A percentile compares a stretch with the other conserved stretches of the same genome.
Evolutionary conservation across 2,329 filamentous ascomycete species (phyloP).

Genomic region (Pseudogymnoascus sp.): DNA sequence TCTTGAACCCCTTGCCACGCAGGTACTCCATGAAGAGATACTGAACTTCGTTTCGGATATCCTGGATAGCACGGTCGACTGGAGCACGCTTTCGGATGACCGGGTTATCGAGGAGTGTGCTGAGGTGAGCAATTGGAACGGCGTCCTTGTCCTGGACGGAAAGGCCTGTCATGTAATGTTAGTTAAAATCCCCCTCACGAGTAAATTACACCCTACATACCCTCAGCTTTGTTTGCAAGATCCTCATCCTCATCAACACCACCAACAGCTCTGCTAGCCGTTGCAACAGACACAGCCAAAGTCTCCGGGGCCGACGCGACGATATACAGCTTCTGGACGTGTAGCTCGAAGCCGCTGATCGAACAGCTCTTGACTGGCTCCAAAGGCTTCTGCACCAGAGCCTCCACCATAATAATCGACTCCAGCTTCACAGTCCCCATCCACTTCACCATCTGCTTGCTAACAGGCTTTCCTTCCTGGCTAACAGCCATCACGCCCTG

Average conservation of each 20-base stretch:
- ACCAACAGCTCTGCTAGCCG: conserved; percentile 47
- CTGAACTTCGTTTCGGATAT: conserved; percentile 37
- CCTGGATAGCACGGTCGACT: conserved; percentile 77
- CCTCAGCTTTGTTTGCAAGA: conserved; percentile 34
- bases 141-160: conserved; percentile 41
- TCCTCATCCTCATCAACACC: conserved; percentile 54
- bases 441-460: conserved; percentile 93
- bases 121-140: conserved; percentile 68
- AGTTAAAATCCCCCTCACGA: conserved; percentile 11
- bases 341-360: conserved; percentile 74
- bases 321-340: conserved; percentile 78
- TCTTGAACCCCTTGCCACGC: conserved; percentile 37
- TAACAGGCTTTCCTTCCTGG: conserved; percentile 56
- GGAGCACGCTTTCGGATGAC: conserved; percentile 88
- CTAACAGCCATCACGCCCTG: conserved; percentile 71
- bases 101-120: conserved; percentile 82
- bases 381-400: conserved; percentile 69
- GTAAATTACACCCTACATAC: conserved; percentile 25
- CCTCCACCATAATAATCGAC: conserved; percentile 76
- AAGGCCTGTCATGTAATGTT: background rate
- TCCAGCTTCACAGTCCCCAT: conserved; percentile 67
- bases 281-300: conserved; percentile 50
- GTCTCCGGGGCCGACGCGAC: conserved; percentile 56
- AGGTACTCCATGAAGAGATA: conserved; percentile 59
- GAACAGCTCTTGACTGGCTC: conserved; percentile 85